Evolutionary conservation across 2,329 filamentous ascomycete genomes (phyloP).

Genomic region (Colletotrichum sansevieriae): DNA sequence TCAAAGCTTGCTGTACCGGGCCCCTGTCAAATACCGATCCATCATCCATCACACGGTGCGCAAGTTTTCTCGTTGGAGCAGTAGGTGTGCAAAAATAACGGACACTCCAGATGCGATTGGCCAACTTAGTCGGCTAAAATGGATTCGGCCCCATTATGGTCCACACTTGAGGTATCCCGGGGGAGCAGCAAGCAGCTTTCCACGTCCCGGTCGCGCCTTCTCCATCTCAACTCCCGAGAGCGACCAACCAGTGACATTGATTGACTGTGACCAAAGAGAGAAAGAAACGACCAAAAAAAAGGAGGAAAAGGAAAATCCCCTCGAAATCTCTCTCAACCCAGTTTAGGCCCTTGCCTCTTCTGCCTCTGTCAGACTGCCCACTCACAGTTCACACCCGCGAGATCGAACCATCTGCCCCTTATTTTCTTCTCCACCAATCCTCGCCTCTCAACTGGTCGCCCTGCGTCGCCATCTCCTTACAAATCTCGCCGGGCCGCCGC

Average conservation of each 20-base stretch:
- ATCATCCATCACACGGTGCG: constrained; percentile 16
- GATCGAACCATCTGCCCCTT: constrained; percentile 26
- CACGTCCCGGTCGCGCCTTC: constrained; percentile 9
- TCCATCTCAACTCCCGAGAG: constrained; percentile 26
- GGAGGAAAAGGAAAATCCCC: constrained; percentile 18
- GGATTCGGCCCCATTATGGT: background rate
- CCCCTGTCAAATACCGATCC: constrained; percentile 16
- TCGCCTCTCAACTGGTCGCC: constrained; percentile 8
- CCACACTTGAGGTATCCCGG: constrained; percentile 6
- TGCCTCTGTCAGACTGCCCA: background rate
- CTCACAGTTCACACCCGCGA: constrained; percentile 1
- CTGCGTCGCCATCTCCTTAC: constrained; percentile 31
- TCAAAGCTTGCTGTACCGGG: constrained; percentile 7
- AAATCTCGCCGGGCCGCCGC: constrained; percentile 36
- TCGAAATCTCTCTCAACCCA: background rate
- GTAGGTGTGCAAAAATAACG: background rate
- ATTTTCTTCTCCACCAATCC: constrained; percentile 14
- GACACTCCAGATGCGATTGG: constrained; percentile 22
- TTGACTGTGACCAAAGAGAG: background rate
- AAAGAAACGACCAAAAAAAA: constrained; percentile 3
- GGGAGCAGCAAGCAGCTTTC: constrained; percentile 11
- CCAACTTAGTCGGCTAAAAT: constrained; percentile 6
- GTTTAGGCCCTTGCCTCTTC: background rate
- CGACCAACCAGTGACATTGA: background rate
- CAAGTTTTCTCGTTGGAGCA: constrained; percentile 22